phyloP scores from a whole-genome alignment of 2,329 filamentous ascomycete species.

The Didymosphaeria variabile region DNA sequence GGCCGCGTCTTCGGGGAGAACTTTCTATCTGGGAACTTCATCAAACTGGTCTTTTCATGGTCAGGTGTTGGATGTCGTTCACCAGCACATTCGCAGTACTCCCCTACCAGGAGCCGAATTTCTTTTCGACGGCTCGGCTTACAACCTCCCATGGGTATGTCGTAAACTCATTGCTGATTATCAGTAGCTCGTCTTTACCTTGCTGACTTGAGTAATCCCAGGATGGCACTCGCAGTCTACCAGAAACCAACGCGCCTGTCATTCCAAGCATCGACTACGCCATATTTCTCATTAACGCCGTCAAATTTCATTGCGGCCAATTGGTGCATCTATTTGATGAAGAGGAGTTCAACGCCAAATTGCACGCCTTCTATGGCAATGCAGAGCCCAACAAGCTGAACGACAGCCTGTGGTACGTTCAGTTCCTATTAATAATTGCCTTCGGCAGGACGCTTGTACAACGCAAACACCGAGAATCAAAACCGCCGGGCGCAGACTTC shows the following conservation, averaged over 20 bases:
- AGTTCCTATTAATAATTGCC: slow-evolving; percentile 63
- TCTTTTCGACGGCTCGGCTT: slow-evolving; percentile 62
- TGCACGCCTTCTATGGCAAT: slow-evolving; percentile 54
- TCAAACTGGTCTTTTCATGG: slow-evolving; percentile 66
- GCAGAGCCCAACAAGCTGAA: slow-evolving; percentile 35
- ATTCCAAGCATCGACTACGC: slow-evolving; percentile 63
- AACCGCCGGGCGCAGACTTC: slow-evolving; percentile 64
- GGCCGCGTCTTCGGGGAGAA: slow-evolving; percentile 33
- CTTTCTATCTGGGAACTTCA: slow-evolving; percentile 62
- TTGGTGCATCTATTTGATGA: slow-evolving; percentile 66
- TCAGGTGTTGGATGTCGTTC: slow-evolving; percentile 59
- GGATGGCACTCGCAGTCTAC: slow-evolving; percentile 50
- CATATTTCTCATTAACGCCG: slow-evolving; percentile 63
- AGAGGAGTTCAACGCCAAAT: slow-evolving; percentile 57
- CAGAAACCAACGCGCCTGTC: slow-evolving; percentile 45
- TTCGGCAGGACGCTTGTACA: slow-evolving; percentile 65
- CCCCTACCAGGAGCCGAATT: slow-evolving; percentile 56
- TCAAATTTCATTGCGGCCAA: slow-evolving; percentile 65
- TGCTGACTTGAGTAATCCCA: background rate
- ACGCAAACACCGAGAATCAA: slow-evolving; percentile 36
- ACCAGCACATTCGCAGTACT: slow-evolving; percentile 57
- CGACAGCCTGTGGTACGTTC: slow-evolving; percentile 60
- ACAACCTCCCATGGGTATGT: slow-evolving; percentile 59
- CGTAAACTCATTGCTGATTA: background rate
- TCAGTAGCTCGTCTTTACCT: background rate